phyloP scores from a whole-genome alignment of 1,284 basidiomycete genomes.

The Cryptococcus sp. region DNA sequence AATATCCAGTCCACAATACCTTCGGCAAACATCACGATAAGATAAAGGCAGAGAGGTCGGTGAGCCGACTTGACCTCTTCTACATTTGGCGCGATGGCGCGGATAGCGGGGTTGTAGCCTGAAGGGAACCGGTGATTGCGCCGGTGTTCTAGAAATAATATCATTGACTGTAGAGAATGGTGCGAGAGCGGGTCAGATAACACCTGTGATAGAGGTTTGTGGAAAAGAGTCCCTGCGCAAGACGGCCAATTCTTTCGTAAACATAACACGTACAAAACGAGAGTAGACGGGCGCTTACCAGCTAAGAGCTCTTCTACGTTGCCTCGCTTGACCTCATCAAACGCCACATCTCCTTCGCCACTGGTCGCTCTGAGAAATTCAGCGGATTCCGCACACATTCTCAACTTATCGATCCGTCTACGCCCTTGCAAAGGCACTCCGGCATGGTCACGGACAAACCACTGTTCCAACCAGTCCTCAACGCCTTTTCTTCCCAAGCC shows the following conservation, averaged over 20 bases:
- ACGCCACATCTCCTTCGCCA: not conserved
- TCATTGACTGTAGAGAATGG: slow-evolving; percentile 8
- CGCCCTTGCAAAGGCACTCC: too few relatives aligned
- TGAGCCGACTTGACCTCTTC: slow-evolving; percentile 1
- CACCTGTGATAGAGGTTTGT: not conserved
- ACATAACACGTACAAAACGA: not conserved
- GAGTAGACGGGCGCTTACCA: slow-evolving; percentile 1
- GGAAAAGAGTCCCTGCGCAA: slow-evolving; percentile 4
- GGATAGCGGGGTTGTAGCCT: slow-evolving; percentile 5
- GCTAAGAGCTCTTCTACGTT: slow-evolving; percentile 14
- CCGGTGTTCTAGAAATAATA: slow-evolving; percentile 3
- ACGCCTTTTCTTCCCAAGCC: slow-evolving; percentile 2
- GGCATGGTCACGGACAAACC: slow-evolving; percentile 7
- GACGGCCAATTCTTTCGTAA: not conserved
- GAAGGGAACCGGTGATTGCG: slow-evolving; percentile 11
- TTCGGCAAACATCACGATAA: not conserved
- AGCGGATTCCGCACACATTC: not conserved
- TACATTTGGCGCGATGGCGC: not conserved
- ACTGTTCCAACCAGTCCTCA: slow-evolving; percentile 12
- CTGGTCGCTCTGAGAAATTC: not conserved
- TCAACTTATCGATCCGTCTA: not conserved
- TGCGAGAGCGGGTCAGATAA: slow-evolving; percentile 1
- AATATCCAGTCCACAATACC: not conserved
- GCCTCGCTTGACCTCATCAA: slow-evolving; percentile 8
- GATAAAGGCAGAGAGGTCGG: slow-evolving; percentile 7